These are phyloP conservation scores for Pestalotiopsis sp. DNA, from an alignment of 2,329 filamentous ascomycete genomes.

Conservation along the genomic window DNA sequence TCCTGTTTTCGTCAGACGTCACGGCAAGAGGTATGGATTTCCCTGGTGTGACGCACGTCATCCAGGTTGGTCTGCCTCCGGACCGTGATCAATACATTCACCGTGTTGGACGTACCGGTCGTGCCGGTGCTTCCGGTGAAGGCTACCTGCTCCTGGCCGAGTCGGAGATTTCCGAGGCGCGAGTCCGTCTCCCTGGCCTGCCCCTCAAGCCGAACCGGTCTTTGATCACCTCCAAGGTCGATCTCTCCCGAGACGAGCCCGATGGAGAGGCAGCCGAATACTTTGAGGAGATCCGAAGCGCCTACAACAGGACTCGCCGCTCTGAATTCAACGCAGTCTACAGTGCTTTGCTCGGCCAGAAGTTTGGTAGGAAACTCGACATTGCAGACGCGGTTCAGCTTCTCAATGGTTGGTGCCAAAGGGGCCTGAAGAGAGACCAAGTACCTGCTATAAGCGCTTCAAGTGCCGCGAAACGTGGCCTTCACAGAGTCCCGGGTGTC, in stretches of 20 bases:
- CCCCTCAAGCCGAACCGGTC: conserved; percentile 59
- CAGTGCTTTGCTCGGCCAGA: conserved; percentile 58
- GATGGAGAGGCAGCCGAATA: conserved; percentile 36
- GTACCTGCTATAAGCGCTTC: conserved; percentile 43
- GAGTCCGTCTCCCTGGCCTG: conserved; percentile 56
- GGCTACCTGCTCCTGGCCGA: conserved; percentile 68
- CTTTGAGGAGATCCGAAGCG: conserved; percentile 45
- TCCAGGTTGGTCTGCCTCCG: conserved; percentile 69
- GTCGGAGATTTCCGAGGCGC: conserved; percentile 51
- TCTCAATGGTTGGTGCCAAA: conserved; percentile 55
- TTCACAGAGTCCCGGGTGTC: conserved; percentile 27
- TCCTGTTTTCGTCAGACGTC: conserved; percentile 79
- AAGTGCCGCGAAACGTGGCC: conserved; percentile 26
- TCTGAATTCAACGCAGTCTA: conserved; percentile 53
- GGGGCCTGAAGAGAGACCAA: conserved; percentile 54
- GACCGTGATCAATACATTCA: conserved; percentile 76
- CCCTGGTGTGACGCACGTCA: conserved; percentile 77
- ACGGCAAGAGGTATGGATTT: conserved; percentile 85
- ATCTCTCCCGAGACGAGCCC: conserved; percentile 48
- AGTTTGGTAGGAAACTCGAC: conserved; percentile 36
- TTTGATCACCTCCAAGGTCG: conserved; percentile 55
- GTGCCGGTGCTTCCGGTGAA: conserved; percentile 73
- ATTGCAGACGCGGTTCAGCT: conserved; percentile 43
- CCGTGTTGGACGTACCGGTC: conserved; percentile 75
- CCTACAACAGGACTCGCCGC: conserved; percentile 44